phyloP scores from a whole-genome alignment of 2,329 filamentous ascomycete genomes.

The Podosphaera xanthii region DNA sequence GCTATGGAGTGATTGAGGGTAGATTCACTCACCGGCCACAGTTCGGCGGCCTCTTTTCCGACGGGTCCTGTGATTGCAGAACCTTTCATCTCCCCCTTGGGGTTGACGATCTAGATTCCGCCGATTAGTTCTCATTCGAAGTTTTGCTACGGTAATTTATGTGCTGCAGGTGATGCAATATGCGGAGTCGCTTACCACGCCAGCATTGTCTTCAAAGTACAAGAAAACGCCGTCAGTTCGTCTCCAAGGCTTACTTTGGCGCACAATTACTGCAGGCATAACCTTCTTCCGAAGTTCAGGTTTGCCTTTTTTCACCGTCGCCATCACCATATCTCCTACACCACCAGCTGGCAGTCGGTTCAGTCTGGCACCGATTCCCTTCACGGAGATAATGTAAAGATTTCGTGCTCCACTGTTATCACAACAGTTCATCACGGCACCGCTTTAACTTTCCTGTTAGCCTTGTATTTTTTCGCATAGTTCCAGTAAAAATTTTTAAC shows the following conservation, averaged over 20 bases:
- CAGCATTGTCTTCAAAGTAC: constrained; percentile 99
- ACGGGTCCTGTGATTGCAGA: constrained; percentile 97
- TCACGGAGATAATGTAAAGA: constrained; percentile 99
- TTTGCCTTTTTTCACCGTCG: constrained; percentile 99
- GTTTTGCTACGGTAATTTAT: background rate
- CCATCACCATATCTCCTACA: constrained; percentile 99
- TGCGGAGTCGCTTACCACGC: constrained; percentile 52
- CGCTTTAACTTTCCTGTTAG: constrained; percentile 28
- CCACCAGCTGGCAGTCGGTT: constrained; percentile 93
- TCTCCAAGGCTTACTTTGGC: constrained; percentile 99
- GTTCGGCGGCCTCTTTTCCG: constrained; percentile 98
- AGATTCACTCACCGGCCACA: constrained; percentile 66
- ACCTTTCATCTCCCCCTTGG: constrained; percentile 99
- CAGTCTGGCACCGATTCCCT: constrained; percentile 90
- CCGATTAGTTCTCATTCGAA: background rate
- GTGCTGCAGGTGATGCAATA: background rate
- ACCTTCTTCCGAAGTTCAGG: constrained; percentile 99
- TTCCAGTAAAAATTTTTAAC: background rate
- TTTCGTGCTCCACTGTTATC: constrained; percentile 98
- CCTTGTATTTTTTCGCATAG: background rate
- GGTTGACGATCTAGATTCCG: constrained; percentile 71
- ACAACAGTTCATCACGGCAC: constrained; percentile 99
- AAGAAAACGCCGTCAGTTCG: constrained; percentile 95
- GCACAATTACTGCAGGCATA: constrained; percentile 96
- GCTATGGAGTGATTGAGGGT: constrained; percentile 15